These are phyloP conservation scores for Corynespora cassiicola DNA, from an alignment of 2,329 filamentous ascomycete genomes.

Conservation along the genomic window DNA sequence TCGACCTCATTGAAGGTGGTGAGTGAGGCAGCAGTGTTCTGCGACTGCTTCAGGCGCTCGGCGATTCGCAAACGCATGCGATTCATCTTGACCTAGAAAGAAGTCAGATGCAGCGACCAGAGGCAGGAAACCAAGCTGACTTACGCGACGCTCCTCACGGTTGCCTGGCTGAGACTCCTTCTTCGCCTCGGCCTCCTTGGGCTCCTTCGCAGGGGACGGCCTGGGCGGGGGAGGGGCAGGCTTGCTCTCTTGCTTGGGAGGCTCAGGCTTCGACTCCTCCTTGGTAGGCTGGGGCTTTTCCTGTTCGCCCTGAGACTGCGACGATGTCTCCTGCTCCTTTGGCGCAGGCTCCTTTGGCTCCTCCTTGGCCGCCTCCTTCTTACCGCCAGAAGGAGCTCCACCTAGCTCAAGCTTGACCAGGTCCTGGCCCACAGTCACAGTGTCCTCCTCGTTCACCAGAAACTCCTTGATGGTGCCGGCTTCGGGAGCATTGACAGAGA, in stretches of 20 bases:
- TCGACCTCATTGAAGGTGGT: conserved; percentile 99
- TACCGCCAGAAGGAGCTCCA: conserved; percentile 57
- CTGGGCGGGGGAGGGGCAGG: conserved; percentile 41
- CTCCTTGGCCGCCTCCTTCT: conserved; percentile 61
- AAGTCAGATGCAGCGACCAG: conserved; percentile 18
- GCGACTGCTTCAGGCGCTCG: conserved; percentile 97
- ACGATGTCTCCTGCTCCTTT: conserved; percentile 63
- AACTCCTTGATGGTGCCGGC: conserved; percentile 92
- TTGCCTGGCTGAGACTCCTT: conserved; percentile 63
- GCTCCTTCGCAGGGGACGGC: conserved; percentile 28
- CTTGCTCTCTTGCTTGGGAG: conserved; percentile 47
- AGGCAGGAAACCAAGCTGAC: conserved; percentile 49
- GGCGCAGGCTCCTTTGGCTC: conserved; percentile 67
- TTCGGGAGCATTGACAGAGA: conserved; percentile 92
- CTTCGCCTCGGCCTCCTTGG: conserved; percentile 41
- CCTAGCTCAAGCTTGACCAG: conserved; percentile 82
- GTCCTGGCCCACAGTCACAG: conserved; percentile 92
- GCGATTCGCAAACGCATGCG: conserved; percentile 97
- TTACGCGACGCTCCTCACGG: conserved; percentile 86
- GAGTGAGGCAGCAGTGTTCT: conserved; percentile 95
- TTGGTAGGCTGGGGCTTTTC: conserved; percentile 53
- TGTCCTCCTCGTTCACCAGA: conserved; percentile 91
- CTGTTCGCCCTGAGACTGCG: conserved; percentile 59
- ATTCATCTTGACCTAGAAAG: conserved; percentile 93
- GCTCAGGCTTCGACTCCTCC: conserved; percentile 49